phyloP scores from a whole-genome alignment of 495 filamentous ascomycete genomes.

The Xanthoparmelia taractica region DNA sequence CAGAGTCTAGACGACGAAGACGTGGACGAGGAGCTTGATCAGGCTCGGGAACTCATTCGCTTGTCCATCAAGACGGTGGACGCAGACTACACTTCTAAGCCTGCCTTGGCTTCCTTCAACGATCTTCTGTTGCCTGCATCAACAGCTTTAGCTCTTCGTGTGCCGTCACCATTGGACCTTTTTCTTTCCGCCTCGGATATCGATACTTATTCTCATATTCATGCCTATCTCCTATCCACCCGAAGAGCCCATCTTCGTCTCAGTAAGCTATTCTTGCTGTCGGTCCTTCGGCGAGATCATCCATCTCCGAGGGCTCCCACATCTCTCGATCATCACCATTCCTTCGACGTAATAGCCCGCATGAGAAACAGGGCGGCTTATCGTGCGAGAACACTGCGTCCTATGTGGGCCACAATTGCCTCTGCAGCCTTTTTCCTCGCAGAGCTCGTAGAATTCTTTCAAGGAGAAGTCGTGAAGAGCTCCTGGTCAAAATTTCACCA shows the following conservation, averaged over 20 bases:
- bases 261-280: conserved; percentile 76
- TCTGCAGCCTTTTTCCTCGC: conserved; percentile 80
- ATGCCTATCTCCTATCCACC: conserved; percentile 78
- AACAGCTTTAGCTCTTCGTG: conserved; percentile 59
- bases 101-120: conserved; percentile 46
- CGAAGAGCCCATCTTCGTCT: conserved; percentile 75
- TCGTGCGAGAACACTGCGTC: conserved; percentile 58
- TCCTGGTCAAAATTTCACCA: conserved; percentile 58
- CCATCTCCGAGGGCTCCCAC: conserved; percentile 53
- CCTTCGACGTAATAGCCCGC: conserved; percentile 28
- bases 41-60: conserved; percentile 67
- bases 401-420: conserved; percentile 77
- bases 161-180: conserved; percentile 75
- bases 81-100: not conserved
- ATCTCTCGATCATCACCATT: conserved; percentile 49
- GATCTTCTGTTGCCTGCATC: conserved; percentile 77
- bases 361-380: conserved; percentile 48
- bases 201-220: conserved; percentile 68
- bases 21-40: conserved; percentile 66
- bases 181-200: conserved; percentile 73
- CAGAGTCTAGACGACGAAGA: conserved; percentile 67
- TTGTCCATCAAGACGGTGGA: conserved; percentile 45
- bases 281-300: conserved; percentile 64
- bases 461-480: conserved; percentile 76
- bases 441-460: conserved; percentile 77